Evolutionary conservation across 2,329 filamentous ascomycete genomes (phyloP), one percentile per base, ranked within the genome.

Genomic region (Septoria petroselini): DNA sequence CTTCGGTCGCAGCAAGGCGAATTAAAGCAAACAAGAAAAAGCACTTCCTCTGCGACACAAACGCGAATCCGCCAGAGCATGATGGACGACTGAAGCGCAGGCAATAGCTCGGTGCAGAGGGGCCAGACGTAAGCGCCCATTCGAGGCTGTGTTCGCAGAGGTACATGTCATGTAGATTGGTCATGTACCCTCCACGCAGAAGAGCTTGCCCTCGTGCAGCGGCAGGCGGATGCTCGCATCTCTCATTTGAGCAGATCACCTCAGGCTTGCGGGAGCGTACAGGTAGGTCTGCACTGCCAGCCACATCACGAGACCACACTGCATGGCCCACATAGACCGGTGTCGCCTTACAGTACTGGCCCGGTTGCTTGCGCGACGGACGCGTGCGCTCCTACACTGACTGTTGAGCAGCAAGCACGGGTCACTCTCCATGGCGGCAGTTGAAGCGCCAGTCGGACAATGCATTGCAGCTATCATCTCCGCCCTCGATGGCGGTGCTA

Each of bases 391-490:
- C 23, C 5, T 5, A 5, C 23, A 27, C 9, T 27, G 23, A 43
- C 29, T 21, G 8, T 43, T 33, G 12, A n/a, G 41, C 29, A 21
- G 25, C 17, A 33, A 33, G 41, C 21, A 33, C 41, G 2, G 40
- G 27, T 27, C 23, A 9, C 23, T 27, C 23, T 29, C 21, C 41
- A 23, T 30, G 14, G 31, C 11, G 5, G 11, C 15, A 33, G 18
- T 11, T 19, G 41, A n/a, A 12, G 14, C 11, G 7, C 7, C n/a
- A n/a, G 46, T 63, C 27, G 60, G 73, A 64, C 67, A 64, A 18
- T 71, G 70, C 41, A 69, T 73, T n/a, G 61, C 68, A n/a, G 68
- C 71, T 7, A 66, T 73, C 8, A 62, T 71, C 7, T 69, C 67
- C 8, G 70, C 71, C 6, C 73, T 73, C 54, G 69, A 71, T 53